Evolutionary conservation across 768 basidiomycete species (phyloP), one percentile per base, ranked within the genome.

Genomic region (Russula dissimulans): DNA sequence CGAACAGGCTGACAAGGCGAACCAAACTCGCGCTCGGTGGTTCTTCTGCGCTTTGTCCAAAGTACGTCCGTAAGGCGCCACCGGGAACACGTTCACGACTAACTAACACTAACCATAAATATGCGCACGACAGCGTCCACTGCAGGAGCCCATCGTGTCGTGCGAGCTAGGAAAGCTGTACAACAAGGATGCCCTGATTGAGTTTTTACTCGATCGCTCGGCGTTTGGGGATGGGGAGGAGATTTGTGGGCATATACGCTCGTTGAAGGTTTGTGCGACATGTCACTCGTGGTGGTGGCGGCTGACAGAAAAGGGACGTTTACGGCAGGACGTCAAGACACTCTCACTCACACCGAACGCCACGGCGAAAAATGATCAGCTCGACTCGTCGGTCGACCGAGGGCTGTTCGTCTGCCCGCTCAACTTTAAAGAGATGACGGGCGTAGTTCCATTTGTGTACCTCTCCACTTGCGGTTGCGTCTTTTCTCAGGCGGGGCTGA

Each of bases 41-140:
- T 83, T 89, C 62, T 93, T 90, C 71, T 99, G 97, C 70, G 93
- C 95, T 9, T 77, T 99, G 4, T 97, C 95, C 44, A 97, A 97
- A 83, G 94, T 91, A 68, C 54, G 77, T 69, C 12, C n/a, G 29
- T n/a, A 22, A 22, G 11, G 36, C 12, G 56, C 18, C 47, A 42
- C 12, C 32, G 18, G n/a, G 36, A 42, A 32, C 15, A 22, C 17
- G n/a, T 51, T 32, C 47, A 9, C 17, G 43, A n/a, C 22, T 26
- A 26, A 26, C 1, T 26, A 26, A 26, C 22, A 14, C 42, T 44
- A 44, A 56, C 50, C 42, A 47, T 34, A n/a, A 17, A 34, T 46
- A 12, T 18, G 32, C 41, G 10, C 31, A 12, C 46, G 26, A 34
- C 68, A 95, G 92, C 81, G 82, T 56, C 86, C 85, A n/a, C 78